These are phyloP conservation scores for Phytophthora syringae DNA, from an alignment of 352 stramenopile species.

Conservation along the genomic window DNA sequence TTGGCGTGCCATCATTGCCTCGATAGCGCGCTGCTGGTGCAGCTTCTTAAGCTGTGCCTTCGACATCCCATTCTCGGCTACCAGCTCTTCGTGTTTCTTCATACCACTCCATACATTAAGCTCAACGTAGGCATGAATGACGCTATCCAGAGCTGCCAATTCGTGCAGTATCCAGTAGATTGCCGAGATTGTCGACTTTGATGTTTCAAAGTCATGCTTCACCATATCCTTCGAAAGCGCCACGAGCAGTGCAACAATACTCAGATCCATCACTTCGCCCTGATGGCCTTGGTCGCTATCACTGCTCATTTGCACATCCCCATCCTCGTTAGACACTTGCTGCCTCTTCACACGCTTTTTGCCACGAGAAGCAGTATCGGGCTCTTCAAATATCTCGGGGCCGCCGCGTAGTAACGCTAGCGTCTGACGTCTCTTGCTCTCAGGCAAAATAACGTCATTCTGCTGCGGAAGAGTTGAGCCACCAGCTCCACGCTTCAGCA, in stretches of 20 bases:
- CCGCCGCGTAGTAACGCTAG: conserved; percentile 60
- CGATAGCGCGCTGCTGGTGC: conserved; percentile 83
- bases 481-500: conserved; percentile 49
- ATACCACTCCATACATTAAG: conserved; percentile 68
- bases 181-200: conserved; percentile 77
- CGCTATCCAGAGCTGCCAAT: conserved; percentile 54
- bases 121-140: conserved; percentile 63
- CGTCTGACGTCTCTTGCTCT: conserved; percentile 59
- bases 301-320: conserved; percentile 74
- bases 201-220: conserved; percentile 80
- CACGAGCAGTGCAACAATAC: conserved; percentile 68
- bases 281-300: conserved; percentile 68
- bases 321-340: conserved; percentile 50
- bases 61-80: conserved; percentile 61
- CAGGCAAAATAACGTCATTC: conserved; percentile 41
- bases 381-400: conserved; percentile 68
- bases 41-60: conserved; percentile 81
- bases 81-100: conserved; percentile 62
- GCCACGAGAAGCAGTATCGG: conserved; percentile 46
- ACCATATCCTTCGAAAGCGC: conserved; percentile 70
- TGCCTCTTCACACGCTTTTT: conserved; percentile 81
- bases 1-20: conserved; percentile 84
- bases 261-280: conserved; percentile 64
- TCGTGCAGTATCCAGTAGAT: conserved; percentile 87
- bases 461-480: conserved; percentile 11